Conservation (phyloP, 352 stramenopile genomes). For the Globisporangium paddicum region DNA sequence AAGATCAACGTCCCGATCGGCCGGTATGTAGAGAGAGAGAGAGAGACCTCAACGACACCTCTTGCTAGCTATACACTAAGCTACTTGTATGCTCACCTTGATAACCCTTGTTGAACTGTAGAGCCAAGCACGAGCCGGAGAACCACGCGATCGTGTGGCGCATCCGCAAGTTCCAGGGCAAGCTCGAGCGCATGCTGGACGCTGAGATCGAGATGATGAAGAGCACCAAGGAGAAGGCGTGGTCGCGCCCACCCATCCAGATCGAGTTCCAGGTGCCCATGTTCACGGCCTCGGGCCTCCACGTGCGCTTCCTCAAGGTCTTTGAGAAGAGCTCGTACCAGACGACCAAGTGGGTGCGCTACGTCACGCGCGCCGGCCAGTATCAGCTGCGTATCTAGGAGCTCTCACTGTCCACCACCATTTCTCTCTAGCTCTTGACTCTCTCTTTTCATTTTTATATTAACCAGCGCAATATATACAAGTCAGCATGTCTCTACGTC, state of each 20-base stretch:
- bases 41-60: background rate
- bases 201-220: conserved; percentile 97
- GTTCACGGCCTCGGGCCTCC: conserved; percentile 97
- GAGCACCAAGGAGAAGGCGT: conserved; percentile 95
- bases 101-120: conserved; percentile 4
- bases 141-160: conserved; percentile 98
- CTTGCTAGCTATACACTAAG: background rate
- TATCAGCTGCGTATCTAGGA: conserved; percentile 97
- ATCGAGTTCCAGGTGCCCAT: conserved; percentile 98
- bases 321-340: conserved; percentile 99
- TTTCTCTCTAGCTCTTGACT: background rate
- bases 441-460: background rate
- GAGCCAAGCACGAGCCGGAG: conserved; percentile 97
- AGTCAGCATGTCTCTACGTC: background rate
- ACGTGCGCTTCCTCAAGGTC: conserved; percentile 98
- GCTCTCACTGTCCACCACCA: background rate
- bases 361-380: conserved; percentile 96
- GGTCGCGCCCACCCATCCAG: conserved; percentile 95
- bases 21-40: conserved; percentile 24
- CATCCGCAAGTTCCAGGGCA: conserved; percentile 96
- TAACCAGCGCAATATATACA: background rate
- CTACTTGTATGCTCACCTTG: background rate
- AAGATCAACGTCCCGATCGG: conserved; percentile 95
- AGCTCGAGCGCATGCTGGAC: conserved; percentile 92
- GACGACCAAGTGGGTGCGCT: conserved; percentile 98